Base-by-base conservation (phyloP, 805 yeast genomes). In the Clavispora vitiphila region DNA sequence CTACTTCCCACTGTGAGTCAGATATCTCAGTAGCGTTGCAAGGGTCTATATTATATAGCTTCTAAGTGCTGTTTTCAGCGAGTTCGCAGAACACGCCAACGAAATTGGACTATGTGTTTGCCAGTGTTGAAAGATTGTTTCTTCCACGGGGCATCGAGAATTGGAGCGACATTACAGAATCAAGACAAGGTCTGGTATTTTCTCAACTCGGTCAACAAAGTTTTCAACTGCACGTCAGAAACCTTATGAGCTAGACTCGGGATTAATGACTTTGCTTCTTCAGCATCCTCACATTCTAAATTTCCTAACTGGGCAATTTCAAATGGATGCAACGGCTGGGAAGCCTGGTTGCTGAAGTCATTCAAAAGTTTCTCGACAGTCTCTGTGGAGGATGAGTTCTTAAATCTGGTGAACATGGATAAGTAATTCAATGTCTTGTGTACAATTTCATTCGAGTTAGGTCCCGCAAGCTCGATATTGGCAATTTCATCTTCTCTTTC, bases 281-380 rank as follows among this genome's bases (percentile, higher is more conserved):
- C 99, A 5, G 95, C 89, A 48, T 91, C 97, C 58, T 91, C 99
- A 65, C 97, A 90, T 23, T 93, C 85, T 47, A 91, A 72, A 3
- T 95, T 86, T 0, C 95, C 91, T 46, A 84, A 69, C 64, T 93
- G 98, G 1, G 98, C 96, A 41, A 87, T 72, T 66, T 93, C 99
- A 62, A 93, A 93, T 1, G 99, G 98, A 69, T 93, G 99, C 54
- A 93, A 65, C 12, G 73, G 71, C 46, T 69, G 68, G 1, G 62
- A 38, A 21, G 80, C 82, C 43, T 57, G 61, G 18, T 49, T 42
- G 32, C 77, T 67, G 55, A 82, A 83, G 50, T 86, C 95, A 37
- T 83, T 79, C 57, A 93, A 72, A 48, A 93, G 68, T 52, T 85
- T 86, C 58, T 91, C 97, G 16, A 89, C 98, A 1, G 97, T 96